Evolutionary conservation across 768 basidiomycete genomes (phyloP).

Genomic region (Podaxis mareebaensis): DNA sequence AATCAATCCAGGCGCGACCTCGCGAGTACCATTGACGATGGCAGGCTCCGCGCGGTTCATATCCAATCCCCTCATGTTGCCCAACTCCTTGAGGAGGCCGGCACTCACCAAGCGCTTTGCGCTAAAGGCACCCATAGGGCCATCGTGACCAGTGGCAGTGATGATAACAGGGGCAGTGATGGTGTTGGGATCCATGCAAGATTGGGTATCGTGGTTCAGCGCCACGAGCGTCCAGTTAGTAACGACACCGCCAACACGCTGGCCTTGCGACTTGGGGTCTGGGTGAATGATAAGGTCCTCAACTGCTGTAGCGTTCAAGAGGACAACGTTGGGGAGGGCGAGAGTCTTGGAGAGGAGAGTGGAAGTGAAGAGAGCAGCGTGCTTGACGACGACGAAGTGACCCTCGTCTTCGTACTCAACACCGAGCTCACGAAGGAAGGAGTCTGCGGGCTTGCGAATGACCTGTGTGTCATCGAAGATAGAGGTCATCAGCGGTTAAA

Average conservation of each 20-base stretch:
- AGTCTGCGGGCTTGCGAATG: constrained; percentile 75
- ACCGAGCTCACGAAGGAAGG: constrained; percentile 67
- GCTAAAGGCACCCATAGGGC: constrained; percentile 79
- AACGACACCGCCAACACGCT: constrained; percentile 52
- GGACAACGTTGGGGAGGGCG: constrained; percentile 66
- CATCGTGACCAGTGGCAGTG: constrained; percentile 76
- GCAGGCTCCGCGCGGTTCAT: constrained; percentile 83
- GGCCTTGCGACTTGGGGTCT: constrained; percentile 43
- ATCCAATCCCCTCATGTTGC: constrained; percentile 79
- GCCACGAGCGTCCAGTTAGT: constrained; percentile 56
- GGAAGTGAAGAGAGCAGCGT: constrained; percentile 80
- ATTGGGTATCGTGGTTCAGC: constrained; percentile 72
- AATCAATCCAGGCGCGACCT: constrained; percentile 74
- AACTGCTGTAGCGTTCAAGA: constrained; percentile 81
- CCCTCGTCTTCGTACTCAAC: constrained; percentile 81
- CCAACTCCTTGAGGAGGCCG: constrained; percentile 71
- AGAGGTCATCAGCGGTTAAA: background rate
- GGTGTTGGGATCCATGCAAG: constrained; percentile 77
- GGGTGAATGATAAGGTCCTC: constrained; percentile 74
- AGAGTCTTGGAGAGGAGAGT: constrained; percentile 73
- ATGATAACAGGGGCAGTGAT: constrained; percentile 78
- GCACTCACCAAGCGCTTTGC: constrained; percentile 78
- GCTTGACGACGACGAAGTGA: constrained; percentile 76
- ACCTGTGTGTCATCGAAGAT: constrained; percentile 43
- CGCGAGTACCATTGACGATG: constrained; percentile 77